Evolutionary conservation across 805 yeast genomes (phyloP), one percentile per base, ranked within the genome.

Genomic region (Kuraishia floccosa): DNA sequence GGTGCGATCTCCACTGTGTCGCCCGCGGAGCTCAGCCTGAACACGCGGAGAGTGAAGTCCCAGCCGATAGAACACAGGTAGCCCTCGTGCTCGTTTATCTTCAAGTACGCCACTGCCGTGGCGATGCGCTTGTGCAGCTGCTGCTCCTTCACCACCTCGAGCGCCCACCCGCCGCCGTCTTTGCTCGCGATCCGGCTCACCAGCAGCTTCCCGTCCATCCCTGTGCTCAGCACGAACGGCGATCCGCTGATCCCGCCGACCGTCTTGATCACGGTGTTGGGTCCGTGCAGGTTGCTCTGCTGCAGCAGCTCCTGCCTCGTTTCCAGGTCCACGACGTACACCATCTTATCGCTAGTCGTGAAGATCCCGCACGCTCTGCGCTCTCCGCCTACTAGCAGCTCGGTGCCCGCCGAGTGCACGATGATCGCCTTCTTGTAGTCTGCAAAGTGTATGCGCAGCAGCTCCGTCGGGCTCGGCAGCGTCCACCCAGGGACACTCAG

Each of bases 51-150:
- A 15, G 44, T 46, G 31, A 58, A 52, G 49, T 79, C 87, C 67
- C 77, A 66, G 3, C 86, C 84, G 37, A 72, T 54, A 1, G 81
- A 65, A 8, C 67, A 56, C 14, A 77, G 40, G 39, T 58, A 64
- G 13, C 57, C 55, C 4, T 44, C 33, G 2, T 28, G 21, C 1
- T 31, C 21, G 20, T 28, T 37, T 4, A 38, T 25, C 4, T 35
- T 24, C 3, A 43, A 26, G 19, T 43, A 44, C 10, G 40, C 38
- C 30, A 45, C 27, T 4, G 41, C 37, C 1, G 56, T 45, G 5
- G 55, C 41, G 13, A 56, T 31, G 20, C 60, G 38, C 23, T 46
- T 40, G 30, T 56, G 60, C 9, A 56, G 25, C 33, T 52, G 49
- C 3, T 33, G 14, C 28, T 41, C 36, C 5, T 14, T 5, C 8